phyloP scores from a whole-genome alignment of 2,329 filamentous ascomycete species.

The Colletotrichum liriopes region DNA sequence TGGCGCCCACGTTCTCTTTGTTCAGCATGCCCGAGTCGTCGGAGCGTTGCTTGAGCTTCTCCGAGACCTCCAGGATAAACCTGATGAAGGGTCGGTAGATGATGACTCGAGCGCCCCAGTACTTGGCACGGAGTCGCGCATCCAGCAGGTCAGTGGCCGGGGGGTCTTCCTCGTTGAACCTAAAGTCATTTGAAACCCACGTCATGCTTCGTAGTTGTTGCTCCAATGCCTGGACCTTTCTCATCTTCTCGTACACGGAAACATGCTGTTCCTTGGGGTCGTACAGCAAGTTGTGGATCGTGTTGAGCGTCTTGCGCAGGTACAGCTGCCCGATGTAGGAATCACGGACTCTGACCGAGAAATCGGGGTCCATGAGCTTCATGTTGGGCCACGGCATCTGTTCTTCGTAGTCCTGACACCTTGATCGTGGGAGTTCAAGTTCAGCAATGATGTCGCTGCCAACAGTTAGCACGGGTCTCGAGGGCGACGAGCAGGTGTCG shows the following conservation, averaged over 20 bases:
- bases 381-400: slow-evolving; percentile 78
- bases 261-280: slow-evolving; percentile 57
- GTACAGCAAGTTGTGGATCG: slow-evolving; percentile 72
- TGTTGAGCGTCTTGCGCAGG: slow-evolving; percentile 75
- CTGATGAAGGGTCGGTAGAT: slow-evolving; percentile 84
- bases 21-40: slow-evolving; percentile 43
- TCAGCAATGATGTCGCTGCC: slow-evolving; percentile 91
- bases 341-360: slow-evolving; percentile 65
- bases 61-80: slow-evolving; percentile 68
- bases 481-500: too few species aligned
- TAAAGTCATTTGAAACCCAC: slow-evolving; percentile 66
- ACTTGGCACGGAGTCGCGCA: slow-evolving; percentile 91
- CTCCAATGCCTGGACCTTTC: slow-evolving; percentile 57
- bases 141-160: slow-evolving; percentile 84
- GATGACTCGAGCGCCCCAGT: slow-evolving; percentile 92
- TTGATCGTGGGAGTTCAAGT: slow-evolving; percentile 75
- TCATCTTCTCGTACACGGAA: slow-evolving; percentile 56
- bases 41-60: slow-evolving; percentile 51
- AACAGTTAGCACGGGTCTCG: slow-evolving; percentile 40
- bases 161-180: slow-evolving; percentile 76
- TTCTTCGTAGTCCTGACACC: slow-evolving; percentile 73
- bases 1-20: slow-evolving; percentile 53
- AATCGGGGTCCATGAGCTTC: slow-evolving; percentile 58
- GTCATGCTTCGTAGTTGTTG: slow-evolving; percentile 49
- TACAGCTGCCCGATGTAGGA: slow-evolving; percentile 77